Evolutionary conservation across 2,329 filamentous ascomycete species (phyloP), one percentile per base, ranked within the genome.

Genomic region (Aaosphaeria pasadenensis): DNA sequence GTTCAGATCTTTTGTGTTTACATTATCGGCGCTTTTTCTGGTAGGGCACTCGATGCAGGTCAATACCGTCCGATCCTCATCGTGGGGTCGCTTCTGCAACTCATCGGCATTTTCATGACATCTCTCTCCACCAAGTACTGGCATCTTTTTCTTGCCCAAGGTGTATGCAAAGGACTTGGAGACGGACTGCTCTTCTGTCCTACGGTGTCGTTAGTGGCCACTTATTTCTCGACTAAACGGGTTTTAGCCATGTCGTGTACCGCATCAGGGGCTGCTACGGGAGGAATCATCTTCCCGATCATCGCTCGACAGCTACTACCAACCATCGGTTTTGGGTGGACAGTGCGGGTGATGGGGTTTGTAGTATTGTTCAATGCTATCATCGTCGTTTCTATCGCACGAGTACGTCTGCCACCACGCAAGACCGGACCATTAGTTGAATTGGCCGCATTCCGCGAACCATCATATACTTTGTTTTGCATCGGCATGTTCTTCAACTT

Each of bases 301-400:
- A 63, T 76, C 29, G 76, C 84, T 52, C 73, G 81, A 51, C 73
- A 78, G 47, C 65, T 85, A 31, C 71, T 80, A 11, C 77, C 78
- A 0, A 60, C 66, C 11, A 71, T 85, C 17, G 82, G 82, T 1
- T 85, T 85, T 52, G 66, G 72, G 1, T 84, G 82, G 81, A 75
- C 81, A 0, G 80, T 83, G 7, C 73, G 86, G 6, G 76, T 81
- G n/a, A 71, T 86, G 1, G 85, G 76, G 0, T 85, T 88, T 54
- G 73, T 86, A 7, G 17, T 35, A 6, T 75, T 88, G 31, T 77
- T 78, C 56, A 62, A 82, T n/a, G 65, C 61, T 0, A 74, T 76
- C 30, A 39, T 52, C 9, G 9, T 48, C 13, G 33, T 74, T 11
- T 60, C 69, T 1, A 68, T 69, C 45, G 28, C 54, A 7, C 38